Percentiles rank a stretch among this genome's conserved stretches.
Evolutionary conservation across 495 filamentous ascomycete species (phyloP).

Genomic region (Tuber magnatum): DNA sequence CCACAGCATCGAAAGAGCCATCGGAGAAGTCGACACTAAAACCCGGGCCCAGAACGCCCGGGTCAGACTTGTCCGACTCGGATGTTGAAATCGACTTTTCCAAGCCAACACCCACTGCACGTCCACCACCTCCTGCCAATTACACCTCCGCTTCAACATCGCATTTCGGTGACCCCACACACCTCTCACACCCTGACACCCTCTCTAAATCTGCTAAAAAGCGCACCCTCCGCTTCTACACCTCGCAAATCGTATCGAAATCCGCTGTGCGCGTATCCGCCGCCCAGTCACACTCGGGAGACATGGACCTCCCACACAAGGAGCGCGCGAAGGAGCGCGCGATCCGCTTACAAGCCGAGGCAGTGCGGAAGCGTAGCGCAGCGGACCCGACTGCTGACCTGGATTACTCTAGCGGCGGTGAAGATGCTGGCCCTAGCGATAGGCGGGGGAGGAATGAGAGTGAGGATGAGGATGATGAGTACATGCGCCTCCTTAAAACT

Average conservation of each 20-base stretch:
- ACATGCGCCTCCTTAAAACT: slow-evolving; percentile 78
- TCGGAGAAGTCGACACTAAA: slow-evolving; percentile 46
- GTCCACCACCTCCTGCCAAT: slow-evolving; percentile 35
- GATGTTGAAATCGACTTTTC: slow-evolving; percentile 59
- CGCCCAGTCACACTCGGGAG: slow-evolving; percentile 77
- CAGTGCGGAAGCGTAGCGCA: slow-evolving; percentile 72
- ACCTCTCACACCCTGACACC: slow-evolving; percentile 56
- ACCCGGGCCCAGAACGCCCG: slow-evolving; percentile 37
- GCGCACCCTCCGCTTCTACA: slow-evolving; percentile 90
- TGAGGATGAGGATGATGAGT: slow-evolving; percentile 56
- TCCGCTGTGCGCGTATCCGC: slow-evolving; percentile 75
- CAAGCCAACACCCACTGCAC: not conserved
- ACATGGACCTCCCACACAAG: slow-evolving; percentile 81
- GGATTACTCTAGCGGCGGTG: slow-evolving; percentile 46
- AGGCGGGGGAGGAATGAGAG: slow-evolving; percentile 41
- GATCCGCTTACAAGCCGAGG: slow-evolving; percentile 74
- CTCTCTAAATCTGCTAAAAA: slow-evolving; percentile 78
- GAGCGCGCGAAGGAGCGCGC: slow-evolving; percentile 81
- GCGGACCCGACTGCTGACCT: slow-evolving; percentile 52
- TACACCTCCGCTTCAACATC: slow-evolving; percentile 41
- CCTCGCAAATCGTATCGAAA: slow-evolving; percentile 89
- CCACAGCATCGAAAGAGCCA: slow-evolving; percentile 40
- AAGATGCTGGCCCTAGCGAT: slow-evolving; percentile 54
- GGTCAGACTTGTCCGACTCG: slow-evolving; percentile 47
- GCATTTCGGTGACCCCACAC: slow-evolving; percentile 62